Evolutionary conservation across 2,329 filamentous ascomycete species (phyloP).

Genomic region (Nothophoma quercina): DNA sequence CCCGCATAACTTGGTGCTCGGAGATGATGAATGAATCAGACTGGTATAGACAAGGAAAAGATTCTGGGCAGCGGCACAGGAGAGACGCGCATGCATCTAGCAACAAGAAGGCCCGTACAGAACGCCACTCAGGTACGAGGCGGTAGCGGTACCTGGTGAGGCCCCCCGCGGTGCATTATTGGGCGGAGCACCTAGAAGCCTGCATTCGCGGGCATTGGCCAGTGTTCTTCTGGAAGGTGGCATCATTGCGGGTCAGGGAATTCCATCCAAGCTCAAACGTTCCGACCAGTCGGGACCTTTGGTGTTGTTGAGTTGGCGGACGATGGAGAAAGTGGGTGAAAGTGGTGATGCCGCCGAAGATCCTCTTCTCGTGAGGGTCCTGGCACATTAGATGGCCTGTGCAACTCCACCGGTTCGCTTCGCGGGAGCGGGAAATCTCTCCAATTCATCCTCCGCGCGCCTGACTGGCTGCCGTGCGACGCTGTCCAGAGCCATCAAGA

Average conservation of each 20-base stretch:
- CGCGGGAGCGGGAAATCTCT: conserved; percentile 11
- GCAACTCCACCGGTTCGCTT: conserved; percentile 21
- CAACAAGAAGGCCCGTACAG: background rate
- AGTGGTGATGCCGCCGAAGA: conserved; percentile 12
- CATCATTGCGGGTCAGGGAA: conserved; percentile 3
- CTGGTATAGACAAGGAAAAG: conserved; percentile 7
- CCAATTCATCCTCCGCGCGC: conserved; percentile 6
- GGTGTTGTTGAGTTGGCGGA: conserved; percentile 13
- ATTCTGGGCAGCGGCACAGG: background rate
- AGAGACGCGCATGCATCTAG: conserved; percentile 5
- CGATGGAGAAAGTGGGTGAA: conserved; percentile 13
- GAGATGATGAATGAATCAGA: conserved; percentile 13
- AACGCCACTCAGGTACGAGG: conserved; percentile 9
- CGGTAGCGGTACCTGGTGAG: conserved; percentile 11
- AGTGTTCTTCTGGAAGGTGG: conserved; percentile 14
- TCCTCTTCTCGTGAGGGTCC: background rate
- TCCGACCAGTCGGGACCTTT: conserved; percentile 8
- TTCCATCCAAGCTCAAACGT: conserved; percentile 1
- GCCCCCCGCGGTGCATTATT: conserved; percentile 7
- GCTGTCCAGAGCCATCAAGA: background rate
- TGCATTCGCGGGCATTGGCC: conserved; percentile 2
- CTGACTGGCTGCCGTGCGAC: conserved; percentile 13
- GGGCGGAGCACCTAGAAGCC: conserved; percentile 4
- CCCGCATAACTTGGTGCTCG: conserved; percentile 8
- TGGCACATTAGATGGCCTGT: conserved; percentile 5